Base-by-base conservation (phyloP, 208 protist species). In the Endotrypanum monterogeii region DNA sequence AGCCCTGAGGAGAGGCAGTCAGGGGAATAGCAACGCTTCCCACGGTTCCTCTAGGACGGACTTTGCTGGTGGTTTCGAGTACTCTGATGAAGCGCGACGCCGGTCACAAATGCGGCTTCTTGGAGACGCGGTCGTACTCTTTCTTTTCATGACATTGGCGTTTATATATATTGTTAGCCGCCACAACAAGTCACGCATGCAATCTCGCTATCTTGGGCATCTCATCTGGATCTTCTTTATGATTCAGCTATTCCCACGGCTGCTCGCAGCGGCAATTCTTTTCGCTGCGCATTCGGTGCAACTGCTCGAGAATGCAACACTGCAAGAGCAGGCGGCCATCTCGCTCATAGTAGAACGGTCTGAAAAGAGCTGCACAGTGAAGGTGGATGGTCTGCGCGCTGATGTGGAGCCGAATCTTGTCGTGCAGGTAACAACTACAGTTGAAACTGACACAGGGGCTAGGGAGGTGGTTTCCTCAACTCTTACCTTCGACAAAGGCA, bases 211-310 rank as follows among this genome's bases (percentile, higher is more conserved):
- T 69, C 71, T 93, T 54, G 73, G 62, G 66, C 71, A 91, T 55
- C 76, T 91, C 1, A 16, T 93, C 3, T 65, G 76, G 66, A 92
- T 95, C 56, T 93, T 92, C 79, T 84, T 92, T 30, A 80, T 84
- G 46, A 88, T 93, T 67, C 85, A 95, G 67, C 56, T 94, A 18
- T 92, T 93, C 74, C 89, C 89, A 3, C 84, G 88, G 5, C 71
- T 94, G 54, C 74, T 96, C n/a, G 83, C 89, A 8, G 80, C 89
- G 1, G 87, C 86, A 1, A 82, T 94, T 62, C 72, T 96, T 41
- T 96, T 90, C 58, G 88, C 88, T 2, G 85, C 70, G 57, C 85
- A 92, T 71, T 81, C 89, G 12, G 80, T 74, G 51, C 85, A 89
- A 54, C 65, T 89, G 28, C 73, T 91, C 23, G 82, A 78, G 54